Evolutionary conservation across 805 yeast species (phyloP).

Genomic region (Teunomyces kruisii): DNA sequence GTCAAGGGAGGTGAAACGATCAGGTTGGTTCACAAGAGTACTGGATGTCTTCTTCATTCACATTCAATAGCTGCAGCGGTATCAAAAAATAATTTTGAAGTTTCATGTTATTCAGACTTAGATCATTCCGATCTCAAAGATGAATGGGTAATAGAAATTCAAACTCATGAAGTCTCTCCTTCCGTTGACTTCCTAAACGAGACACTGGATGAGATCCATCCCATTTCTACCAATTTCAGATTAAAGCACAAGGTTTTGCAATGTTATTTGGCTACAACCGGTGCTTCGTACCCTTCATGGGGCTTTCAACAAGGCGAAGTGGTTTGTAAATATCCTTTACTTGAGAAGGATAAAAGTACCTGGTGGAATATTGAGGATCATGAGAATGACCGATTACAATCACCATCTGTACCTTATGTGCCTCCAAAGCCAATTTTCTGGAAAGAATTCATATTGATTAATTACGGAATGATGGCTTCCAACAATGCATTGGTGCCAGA

Average conservation of each 20-base stretch:
- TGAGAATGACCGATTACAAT: conserved; percentile 46
- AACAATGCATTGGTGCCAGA: conserved; percentile 83
- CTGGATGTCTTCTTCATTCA: conserved; percentile 79
- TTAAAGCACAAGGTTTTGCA: conserved; percentile 61
- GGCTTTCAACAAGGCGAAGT: conserved; percentile 85
- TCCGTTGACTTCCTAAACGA: conserved; percentile 46
- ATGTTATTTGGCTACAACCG: conserved; percentile 78
- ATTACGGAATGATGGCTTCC: conserved; percentile 80
- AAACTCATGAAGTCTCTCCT: conserved; percentile 52
- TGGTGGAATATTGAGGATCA: conserved; percentile 85
- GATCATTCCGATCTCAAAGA: conserved; percentile 76
- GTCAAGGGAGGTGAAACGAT: conserved; percentile 65
- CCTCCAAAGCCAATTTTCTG: conserved; percentile 51
- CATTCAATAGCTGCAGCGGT: conserved; percentile 79
- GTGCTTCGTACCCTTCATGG: conserved; percentile 71
- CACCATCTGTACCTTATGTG: conserved; percentile 30
- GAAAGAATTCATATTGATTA: conserved; percentile 68
- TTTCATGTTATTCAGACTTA: conserved; percentile 79
- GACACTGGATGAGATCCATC: conserved; percentile 55
- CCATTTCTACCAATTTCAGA: conserved; percentile 74
- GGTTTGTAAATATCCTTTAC: conserved; percentile 57
- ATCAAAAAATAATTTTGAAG: conserved; percentile 69
- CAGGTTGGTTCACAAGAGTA: conserved; percentile 67
- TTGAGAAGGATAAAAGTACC: conserved; percentile 57
- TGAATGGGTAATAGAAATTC: conserved; percentile 88